Evolutionary conservation across 2,329 filamentous ascomycete species (phyloP), one percentile per base, ranked within the genome.

Genomic region (Colletotrichum sp.): DNA sequence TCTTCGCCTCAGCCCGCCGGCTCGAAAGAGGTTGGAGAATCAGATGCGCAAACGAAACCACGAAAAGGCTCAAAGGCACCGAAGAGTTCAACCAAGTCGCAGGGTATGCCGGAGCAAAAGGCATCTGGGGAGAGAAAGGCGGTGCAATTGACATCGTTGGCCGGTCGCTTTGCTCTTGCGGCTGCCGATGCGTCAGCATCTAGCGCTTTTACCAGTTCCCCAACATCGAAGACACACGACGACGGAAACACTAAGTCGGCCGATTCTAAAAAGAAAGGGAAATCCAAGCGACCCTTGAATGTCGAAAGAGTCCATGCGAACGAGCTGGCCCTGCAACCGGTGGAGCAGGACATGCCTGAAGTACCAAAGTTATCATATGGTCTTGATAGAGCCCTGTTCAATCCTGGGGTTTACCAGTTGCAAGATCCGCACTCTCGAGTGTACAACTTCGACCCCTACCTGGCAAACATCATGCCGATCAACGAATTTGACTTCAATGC

Each of bases 401-500:
- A 98, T 81, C 94, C 94, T 3, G 96, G 97, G 26, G 95, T 98
- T 49, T 98, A 98, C 83, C 93, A 95, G 67, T 90, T 99, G 68
- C 96, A 98, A 84, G 97, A 99, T 83, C 93, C 94, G 28, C 92
- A 95, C 74, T 96, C 96, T 52, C 91, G 93, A 21, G 95, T 99
- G 8, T 99, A 93, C 89, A 99, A 99, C 83, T 99, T 99, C 81
- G 96, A 99, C 82, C 97, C 98, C 0, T 98, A 98, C 81, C 90
- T 99, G 24, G 92, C 96, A 76, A 93, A 92, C 69, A 98, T 99
- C 80, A 99, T 99, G 95, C 96, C 97, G 3, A 93, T 97, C 18
- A 88, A 91, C 3, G 95, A 99, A 81, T 99, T 99, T 81, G 95
- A 99, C 81, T 99, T 98, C 84, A 91, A 95, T 74, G 93, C 95